phyloP scores from a whole-genome alignment of 345 rosid species.

The Luvunga scandens region DNA sequence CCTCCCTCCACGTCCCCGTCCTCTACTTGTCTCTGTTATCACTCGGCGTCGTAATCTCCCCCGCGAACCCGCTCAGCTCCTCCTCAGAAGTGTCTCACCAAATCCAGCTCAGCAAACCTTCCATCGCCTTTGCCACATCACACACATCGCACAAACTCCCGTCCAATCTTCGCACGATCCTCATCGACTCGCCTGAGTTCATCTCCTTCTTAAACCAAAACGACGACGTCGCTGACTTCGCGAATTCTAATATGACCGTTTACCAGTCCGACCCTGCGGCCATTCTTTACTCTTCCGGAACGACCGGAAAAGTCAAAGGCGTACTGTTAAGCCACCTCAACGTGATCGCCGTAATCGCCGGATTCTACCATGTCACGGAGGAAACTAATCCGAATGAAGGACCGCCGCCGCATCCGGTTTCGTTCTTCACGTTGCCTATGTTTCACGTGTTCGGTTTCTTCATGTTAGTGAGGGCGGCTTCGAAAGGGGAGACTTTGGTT shows the following conservation, averaged over 20 bases:
- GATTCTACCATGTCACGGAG: constrained; percentile 18
- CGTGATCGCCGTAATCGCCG: constrained; percentile 46
- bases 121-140: constrained; percentile 20
- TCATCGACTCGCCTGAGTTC: constrained; percentile 29
- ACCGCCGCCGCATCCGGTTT: constrained; percentile 33
- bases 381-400: neutral
- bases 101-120: constrained; percentile 30
- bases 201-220: constrained; percentile 1
- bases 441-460: constrained; percentile 54
- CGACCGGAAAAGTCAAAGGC: constrained; percentile 42
- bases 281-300: constrained; percentile 42
- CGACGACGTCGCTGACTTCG: neutral
- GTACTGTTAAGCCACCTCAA: constrained; percentile 37
- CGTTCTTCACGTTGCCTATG: constrained; percentile 48
- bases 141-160: constrained; percentile 22
- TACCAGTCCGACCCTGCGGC: constrained; percentile 34
- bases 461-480: constrained; percentile 41
- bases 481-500: constrained; percentile 41
- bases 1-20: constrained; percentile 32
- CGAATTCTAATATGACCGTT: neutral
- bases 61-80: constrained; percentile 30
- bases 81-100: constrained; percentile 27
- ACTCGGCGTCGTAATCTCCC: constrained; percentile 33
- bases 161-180: constrained; percentile 8
- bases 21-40: constrained; percentile 37